Conservation (phyloP, 495 filamentous ascomycete species). For the Lophium mytilinum region DNA sequence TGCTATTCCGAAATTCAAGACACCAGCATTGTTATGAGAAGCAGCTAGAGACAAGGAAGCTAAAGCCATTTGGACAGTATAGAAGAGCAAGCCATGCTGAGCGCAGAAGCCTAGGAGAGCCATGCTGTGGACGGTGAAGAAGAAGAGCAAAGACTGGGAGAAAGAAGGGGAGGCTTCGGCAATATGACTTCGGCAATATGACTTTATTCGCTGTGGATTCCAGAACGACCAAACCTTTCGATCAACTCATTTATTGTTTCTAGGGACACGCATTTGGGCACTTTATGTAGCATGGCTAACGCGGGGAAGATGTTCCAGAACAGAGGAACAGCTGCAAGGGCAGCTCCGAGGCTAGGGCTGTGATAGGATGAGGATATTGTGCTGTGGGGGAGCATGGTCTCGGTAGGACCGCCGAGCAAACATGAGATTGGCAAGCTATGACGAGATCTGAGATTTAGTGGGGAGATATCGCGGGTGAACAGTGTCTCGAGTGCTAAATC, state of each 20-base stretch:
- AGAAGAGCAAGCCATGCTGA: neutral
- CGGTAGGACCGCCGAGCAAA: neutral
- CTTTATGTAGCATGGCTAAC: neutral
- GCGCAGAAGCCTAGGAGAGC: neutral
- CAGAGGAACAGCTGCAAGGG: neutral
- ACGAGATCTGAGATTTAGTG: neutral
- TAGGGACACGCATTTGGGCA: neutral
- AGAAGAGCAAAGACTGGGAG: neutral
- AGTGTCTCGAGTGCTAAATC: neutral
- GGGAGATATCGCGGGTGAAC: neutral
- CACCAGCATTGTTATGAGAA: neutral
- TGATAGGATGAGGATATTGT: neutral
- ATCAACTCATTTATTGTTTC: neutral
- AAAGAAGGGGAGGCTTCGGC: neutral
- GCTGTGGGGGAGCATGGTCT: neutral
- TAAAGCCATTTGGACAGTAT: neutral
- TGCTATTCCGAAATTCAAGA: conserved; percentile 7
- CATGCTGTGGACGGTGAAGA: neutral
- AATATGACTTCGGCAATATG: neutral
- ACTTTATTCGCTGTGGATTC: neutral
- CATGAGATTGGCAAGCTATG: neutral
- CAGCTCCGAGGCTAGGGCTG: neutral
- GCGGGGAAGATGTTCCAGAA: neutral
- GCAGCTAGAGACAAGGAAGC: neutral
- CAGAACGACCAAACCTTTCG: neutral